Conservation (phyloP, 768 basidiomycete species). For the Hypsizygus marmoreus region DNA sequence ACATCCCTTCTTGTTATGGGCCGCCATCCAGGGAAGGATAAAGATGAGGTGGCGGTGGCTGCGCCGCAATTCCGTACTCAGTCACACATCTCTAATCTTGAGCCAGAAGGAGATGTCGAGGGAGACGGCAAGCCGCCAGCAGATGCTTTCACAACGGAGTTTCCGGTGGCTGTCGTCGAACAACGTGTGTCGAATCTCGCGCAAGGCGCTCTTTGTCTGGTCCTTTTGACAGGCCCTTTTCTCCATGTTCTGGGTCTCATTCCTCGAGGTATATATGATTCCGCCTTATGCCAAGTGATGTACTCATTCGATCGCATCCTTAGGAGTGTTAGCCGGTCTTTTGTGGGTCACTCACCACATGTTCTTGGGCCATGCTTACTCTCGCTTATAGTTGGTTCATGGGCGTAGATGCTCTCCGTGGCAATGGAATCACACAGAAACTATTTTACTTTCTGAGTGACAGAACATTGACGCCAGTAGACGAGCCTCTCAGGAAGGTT, state of each 20-base stretch:
- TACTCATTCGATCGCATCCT: background rate
- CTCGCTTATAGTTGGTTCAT: conserved; percentile 76
- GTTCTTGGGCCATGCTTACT: background rate
- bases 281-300: conserved; percentile 1
- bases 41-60: conserved; percentile 34
- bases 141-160: conserved; percentile 33
- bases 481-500: conserved; percentile 77
- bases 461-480: conserved; percentile 52
- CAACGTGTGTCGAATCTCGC: conserved; percentile 92
- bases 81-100: background rate
- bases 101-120: conserved; percentile 6
- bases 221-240: conserved; percentile 81
- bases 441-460: conserved; percentile 81
- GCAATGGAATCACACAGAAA: conserved; percentile 82
- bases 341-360: conserved; percentile 56
- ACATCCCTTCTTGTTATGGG: conserved; percentile 76
- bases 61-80: conserved; percentile 10
- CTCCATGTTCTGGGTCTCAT: conserved; percentile 78
- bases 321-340: conserved; percentile 78
- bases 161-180: conserved; percentile 80
- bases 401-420: conserved; percentile 79
- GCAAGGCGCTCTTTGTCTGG: conserved; percentile 77
- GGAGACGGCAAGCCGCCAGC: conserved; percentile 11
- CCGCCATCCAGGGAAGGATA: conserved; percentile 33
- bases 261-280: conserved; percentile 54